Evolutionary conservation across 1,284 basidiomycete genomes (phyloP).

Genomic region (Microbotryum lychnidis-dioicae): DNA sequence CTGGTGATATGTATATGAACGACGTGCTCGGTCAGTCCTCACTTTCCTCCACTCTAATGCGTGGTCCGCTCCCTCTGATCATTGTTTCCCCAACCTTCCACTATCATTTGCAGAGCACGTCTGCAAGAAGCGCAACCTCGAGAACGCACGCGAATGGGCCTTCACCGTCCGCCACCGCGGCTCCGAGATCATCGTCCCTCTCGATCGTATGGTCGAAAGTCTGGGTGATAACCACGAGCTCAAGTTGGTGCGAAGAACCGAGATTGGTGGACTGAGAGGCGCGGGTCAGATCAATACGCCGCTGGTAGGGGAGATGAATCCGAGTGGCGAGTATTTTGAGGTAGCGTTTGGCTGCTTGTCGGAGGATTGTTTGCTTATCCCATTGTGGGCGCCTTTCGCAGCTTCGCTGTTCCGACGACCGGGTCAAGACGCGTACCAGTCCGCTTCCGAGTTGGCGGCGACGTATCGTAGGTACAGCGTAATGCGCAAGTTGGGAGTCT

Average conservation of each 20-base stretch:
- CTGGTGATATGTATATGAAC: conserved; percentile 92
- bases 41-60: conserved; percentile 24
- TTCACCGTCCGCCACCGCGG: conserved; percentile 67
- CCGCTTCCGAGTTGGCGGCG: conserved; percentile 44
- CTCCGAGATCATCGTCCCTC: conserved; percentile 64
- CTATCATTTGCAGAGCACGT: conserved; percentile 44
- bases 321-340: conserved; percentile 55
- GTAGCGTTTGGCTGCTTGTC: too few relatives aligned
- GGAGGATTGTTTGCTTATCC: conserved; percentile 3
- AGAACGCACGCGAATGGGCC: conserved; percentile 71
- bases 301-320: conserved; percentile 4
- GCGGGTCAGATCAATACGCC: conserved; percentile 46
- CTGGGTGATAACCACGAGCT: conserved; percentile 79
- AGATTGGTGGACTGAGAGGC: conserved; percentile 56
- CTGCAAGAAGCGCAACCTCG: conserved; percentile 55
- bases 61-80: conserved; percentile 1
- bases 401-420: conserved; percentile 88
- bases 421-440: conserved; percentile 50
- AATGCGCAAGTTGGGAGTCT: conserved; percentile 72
- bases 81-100: not conserved
- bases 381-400: conserved; percentile 37
- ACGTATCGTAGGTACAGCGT: conserved; percentile 78
- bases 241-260: conserved; percentile 67
- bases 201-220: conserved; percentile 91
- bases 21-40: conserved; percentile 67